Evolutionary conservation across 2,329 filamentous ascomycete genomes (phyloP).

Genomic region (Graphium sp.): DNA sequence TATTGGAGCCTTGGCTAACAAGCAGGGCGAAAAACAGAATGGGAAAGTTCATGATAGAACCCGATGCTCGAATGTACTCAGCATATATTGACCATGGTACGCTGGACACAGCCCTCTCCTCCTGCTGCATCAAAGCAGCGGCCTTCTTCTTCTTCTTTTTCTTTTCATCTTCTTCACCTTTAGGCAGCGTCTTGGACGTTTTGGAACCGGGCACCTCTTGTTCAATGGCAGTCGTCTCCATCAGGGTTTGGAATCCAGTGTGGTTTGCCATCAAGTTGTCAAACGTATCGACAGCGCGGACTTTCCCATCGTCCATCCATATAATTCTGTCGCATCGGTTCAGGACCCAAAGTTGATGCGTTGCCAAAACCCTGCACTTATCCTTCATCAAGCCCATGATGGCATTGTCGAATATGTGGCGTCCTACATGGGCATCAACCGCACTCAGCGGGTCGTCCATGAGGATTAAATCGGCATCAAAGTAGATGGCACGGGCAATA

Average conservation of each 20-base stretch:
- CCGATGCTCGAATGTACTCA: slow-evolving; percentile 62
- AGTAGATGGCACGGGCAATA: slow-evolving; percentile 70
- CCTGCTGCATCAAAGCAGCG: slow-evolving; percentile 52
- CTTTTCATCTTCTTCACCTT: slow-evolving; percentile 30
- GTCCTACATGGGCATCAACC: slow-evolving; percentile 53
- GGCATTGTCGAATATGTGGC: slow-evolving; percentile 80
- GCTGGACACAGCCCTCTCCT: slow-evolving; percentile 54
- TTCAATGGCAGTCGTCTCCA: slow-evolving; percentile 70
- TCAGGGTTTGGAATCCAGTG: slow-evolving; percentile 61
- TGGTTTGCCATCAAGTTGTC: slow-evolving; percentile 71
- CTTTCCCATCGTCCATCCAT: slow-evolving; percentile 76
- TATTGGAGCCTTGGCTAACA: slow-evolving; percentile 67
- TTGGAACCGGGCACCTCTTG: slow-evolving; percentile 20
- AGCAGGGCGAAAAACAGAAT: slow-evolving; percentile 47
- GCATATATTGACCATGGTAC: slow-evolving; percentile 69
- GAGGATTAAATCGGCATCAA: slow-evolving; percentile 48
- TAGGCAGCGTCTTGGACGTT: slow-evolving; percentile 26
- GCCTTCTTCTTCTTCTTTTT: slow-evolving; percentile 42
- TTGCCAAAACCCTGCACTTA: slow-evolving; percentile 83
- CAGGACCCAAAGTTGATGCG: slow-evolving; percentile 87
- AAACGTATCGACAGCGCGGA: slow-evolving; percentile 78
- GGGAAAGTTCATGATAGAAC: slow-evolving; percentile 51
- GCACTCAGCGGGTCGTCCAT: slow-evolving; percentile 56
- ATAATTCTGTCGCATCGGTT: slow-evolving; percentile 83
- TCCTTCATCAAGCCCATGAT: slow-evolving; percentile 77